A percentile compares a stretch with the other conserved stretches of the same genome.
Evolutionary conservation across 2,329 filamentous ascomycete species (phyloP).

Genomic region (Aspergillus nomiae): DNA sequence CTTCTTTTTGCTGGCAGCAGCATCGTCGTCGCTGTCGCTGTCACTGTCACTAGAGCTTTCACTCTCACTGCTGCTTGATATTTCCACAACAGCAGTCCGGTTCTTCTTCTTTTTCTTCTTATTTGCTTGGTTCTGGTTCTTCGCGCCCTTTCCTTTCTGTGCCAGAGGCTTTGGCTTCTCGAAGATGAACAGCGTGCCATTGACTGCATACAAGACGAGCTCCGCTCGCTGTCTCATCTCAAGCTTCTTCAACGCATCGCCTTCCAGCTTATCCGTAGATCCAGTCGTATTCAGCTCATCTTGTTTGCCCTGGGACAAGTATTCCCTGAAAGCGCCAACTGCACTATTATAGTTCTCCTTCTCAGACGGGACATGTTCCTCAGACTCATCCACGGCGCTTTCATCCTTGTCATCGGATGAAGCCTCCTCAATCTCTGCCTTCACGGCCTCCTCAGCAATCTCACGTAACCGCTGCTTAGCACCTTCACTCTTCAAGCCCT

Average conservation of each 20-base stretch:
- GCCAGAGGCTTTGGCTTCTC: slow-evolving; percentile 26
- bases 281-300: slow-evolving; percentile 26
- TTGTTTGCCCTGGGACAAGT: slow-evolving; percentile 28
- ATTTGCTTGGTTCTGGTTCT: slow-evolving; percentile 20
- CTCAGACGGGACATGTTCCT: slow-evolving; percentile 15
- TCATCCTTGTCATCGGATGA: slow-evolving; percentile 19
- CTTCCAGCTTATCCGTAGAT: slow-evolving; percentile 24
- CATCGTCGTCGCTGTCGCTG: slow-evolving; percentile 28
- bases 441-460: slow-evolving; percentile 63
- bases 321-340: slow-evolving; percentile 50
- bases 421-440: slow-evolving; percentile 36
- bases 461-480: slow-evolving; percentile 67
- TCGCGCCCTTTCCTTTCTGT: slow-evolving; percentile 22
- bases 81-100: slow-evolving; percentile 43
- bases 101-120: slow-evolving; percentile 46
- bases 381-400: slow-evolving; percentile 17
- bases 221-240: slow-evolving; percentile 42
- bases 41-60: slow-evolving; percentile 31
- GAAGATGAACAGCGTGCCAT: slow-evolving; percentile 30
- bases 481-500: slow-evolving; percentile 74
- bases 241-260: slow-evolving; percentile 31
- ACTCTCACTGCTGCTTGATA: slow-evolving; percentile 45
- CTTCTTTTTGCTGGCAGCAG: slow-evolving; percentile 11
- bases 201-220: slow-evolving; percentile 38
- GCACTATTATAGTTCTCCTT: slow-evolving; percentile 49